Evolutionary conservation across 371 early-diverging fungal genomes (phyloP).

Genomic region (Rhizopus arrhizus): DNA sequence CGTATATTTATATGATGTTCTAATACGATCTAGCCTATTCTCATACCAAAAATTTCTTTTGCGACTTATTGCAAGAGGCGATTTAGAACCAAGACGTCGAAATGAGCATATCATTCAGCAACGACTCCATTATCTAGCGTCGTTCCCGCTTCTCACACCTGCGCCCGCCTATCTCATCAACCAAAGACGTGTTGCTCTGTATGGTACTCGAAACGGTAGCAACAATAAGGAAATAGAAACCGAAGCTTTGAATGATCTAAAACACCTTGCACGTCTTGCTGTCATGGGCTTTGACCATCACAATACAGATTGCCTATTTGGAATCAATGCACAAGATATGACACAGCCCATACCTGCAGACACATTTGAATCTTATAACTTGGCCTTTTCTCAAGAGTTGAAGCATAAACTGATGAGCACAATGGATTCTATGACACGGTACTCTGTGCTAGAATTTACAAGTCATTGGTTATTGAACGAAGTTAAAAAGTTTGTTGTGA

Average conservation of each 20-base stretch:
- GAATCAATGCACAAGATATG: conserved; percentile 49
- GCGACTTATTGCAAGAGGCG: conserved; percentile 69
- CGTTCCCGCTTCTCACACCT: conserved; percentile 52
- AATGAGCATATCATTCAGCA: conserved; percentile 44
- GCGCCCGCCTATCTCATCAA: conserved; percentile 55
- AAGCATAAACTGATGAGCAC: conserved; percentile 36
- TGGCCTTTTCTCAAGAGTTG: conserved; percentile 35
- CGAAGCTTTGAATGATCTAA: conserved; percentile 29
- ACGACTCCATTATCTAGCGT: conserved; percentile 56
- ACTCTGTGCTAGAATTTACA: conserved; percentile 54
- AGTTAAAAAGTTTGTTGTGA: conserved; percentile 71
- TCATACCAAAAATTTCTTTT: conserved; percentile 66
- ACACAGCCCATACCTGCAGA: conserved; percentile 53
- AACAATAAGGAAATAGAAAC: conserved; percentile 25
- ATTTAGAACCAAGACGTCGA: conserved; percentile 51
- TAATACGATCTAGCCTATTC: conserved; percentile 60
- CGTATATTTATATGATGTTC: conserved; percentile 56
- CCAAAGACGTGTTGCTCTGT: conserved; percentile 57
- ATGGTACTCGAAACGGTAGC: conserved; percentile 32
- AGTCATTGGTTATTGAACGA: conserved; percentile 63
- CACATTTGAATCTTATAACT: conserved; percentile 34
- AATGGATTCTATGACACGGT: conserved; percentile 51
- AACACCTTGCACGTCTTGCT: conserved; percentile 32
- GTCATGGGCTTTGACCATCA: conserved; percentile 29
- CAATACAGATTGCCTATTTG: conserved; percentile 33